Evolutionary conservation across 1,284 basidiomycete genomes (phyloP).

Genomic region (Marasmius oreades): DNA sequence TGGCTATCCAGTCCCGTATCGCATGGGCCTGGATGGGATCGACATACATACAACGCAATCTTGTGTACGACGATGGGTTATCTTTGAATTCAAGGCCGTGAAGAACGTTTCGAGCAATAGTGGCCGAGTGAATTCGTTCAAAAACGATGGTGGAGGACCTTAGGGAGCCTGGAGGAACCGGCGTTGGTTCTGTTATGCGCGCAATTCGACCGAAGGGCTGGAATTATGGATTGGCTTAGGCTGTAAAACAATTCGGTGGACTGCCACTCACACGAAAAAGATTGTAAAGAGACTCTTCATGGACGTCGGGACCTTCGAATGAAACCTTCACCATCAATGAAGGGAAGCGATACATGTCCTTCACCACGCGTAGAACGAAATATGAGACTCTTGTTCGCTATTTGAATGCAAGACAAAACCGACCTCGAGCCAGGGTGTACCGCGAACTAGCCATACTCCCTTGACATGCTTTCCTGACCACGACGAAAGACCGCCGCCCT

Average conservation of each 20-base stretch:
- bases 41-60: conserved; percentile 68
- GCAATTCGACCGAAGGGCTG: conserved; percentile 84
- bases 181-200: conserved; percentile 60
- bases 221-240: conserved; percentile 10
- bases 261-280: conserved; percentile 57
- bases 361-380: conserved; percentile 1
- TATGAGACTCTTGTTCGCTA: conserved; percentile 1
- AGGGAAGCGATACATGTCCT: conserved; percentile 86
- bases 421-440: conserved; percentile 83
- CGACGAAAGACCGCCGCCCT: conserved; percentile 58
- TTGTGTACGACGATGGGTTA: conserved; percentile 35
- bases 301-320: conserved; percentile 84
- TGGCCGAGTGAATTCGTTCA: conserved; percentile 63
- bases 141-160: conserved; percentile 68
- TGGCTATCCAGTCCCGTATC: conserved; percentile 79
- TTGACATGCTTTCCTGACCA: conserved; percentile 57
- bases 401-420: conserved; percentile 18
- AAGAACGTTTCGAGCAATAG: conserved; percentile 82
- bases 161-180: conserved; percentile 65
- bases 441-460: conserved; percentile 77
- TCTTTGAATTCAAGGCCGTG: conserved; percentile 61
- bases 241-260: background rate
- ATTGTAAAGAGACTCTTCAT: conserved; percentile 73
- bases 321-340: conserved; percentile 70
- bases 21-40: conserved; percentile 75